phyloP scores from a whole-genome alignment of 1,284 basidiomycete genomes.

The Schizophyllum commune region DNA sequence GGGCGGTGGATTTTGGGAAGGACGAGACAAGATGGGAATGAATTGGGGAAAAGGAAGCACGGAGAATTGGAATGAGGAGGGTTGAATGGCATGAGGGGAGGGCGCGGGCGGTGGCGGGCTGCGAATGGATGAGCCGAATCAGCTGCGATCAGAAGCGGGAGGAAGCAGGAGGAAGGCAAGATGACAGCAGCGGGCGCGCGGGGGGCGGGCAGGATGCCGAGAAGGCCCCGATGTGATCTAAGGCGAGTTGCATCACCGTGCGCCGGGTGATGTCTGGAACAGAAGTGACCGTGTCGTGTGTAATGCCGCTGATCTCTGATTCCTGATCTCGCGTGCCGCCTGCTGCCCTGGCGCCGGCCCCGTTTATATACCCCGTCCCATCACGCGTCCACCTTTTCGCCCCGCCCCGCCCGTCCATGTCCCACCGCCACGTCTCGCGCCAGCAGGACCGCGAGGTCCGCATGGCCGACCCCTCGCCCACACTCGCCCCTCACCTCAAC shows the following conservation, averaged over 20 bases:
- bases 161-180: not conserved
- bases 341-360: not conserved
- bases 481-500: constrained; percentile 43
- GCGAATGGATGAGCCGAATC: not conserved
- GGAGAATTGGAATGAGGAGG: not conserved
- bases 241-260: not conserved
- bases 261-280: not conserved
- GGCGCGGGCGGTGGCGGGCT: not conserved
- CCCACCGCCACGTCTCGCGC: constrained; percentile 54
- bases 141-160: not conserved
- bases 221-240: not conserved
- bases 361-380: constrained; percentile 18
- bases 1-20: too few species aligned
- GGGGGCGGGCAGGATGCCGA: not conserved
- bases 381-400: constrained; percentile 19
- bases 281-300: not conserved
- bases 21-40: not conserved
- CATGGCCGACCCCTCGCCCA: constrained; percentile 49
- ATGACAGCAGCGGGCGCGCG: not conserved
- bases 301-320: not conserved
- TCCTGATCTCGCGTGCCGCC: not conserved
- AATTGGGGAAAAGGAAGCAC: not conserved
- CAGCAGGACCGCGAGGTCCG: constrained; percentile 54
- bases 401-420: constrained; percentile 36
- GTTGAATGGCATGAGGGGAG: not conserved